Conservation (phyloP, 208 protist genomes). For the Naegleria fowleri region DNA sequence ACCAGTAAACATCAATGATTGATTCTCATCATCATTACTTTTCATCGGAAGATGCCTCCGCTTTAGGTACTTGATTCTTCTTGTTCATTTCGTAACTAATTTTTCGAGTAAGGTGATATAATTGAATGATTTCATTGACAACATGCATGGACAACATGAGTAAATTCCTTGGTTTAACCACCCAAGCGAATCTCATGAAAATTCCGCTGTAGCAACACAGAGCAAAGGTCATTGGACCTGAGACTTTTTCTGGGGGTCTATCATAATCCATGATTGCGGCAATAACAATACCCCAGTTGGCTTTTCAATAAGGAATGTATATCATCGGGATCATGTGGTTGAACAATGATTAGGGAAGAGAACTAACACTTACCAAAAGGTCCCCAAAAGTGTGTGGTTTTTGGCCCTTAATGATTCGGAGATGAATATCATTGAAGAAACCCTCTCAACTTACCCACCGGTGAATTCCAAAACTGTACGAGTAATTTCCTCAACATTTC, state of each 20-base stretch:
- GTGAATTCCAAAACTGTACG: too few species aligned
- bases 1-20: too few species aligned
- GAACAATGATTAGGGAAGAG: background rate
- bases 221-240: conserved; percentile 25
- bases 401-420: conserved; percentile 21
- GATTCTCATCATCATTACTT: too few species aligned
- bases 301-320: background rate
- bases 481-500: too few species aligned
- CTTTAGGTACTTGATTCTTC: background rate
- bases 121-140: conserved; percentile 28
- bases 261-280: conserved; percentile 23
- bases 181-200: conserved; percentile 41
- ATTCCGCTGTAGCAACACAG: conserved; percentile 34
- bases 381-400: conserved; percentile 44
- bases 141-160: conserved; percentile 37
- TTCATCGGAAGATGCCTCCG: too few species aligned
- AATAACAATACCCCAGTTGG: conserved; percentile 37
- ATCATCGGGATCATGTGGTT: too few species aligned
- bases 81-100: conserved; percentile 30
- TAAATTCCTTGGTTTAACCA: conserved; percentile 35
- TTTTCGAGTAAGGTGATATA: conserved; percentile 24
- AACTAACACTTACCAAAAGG: conserved; percentile 25
- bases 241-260: conserved; percentile 29
- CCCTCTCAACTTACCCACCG: too few species aligned
- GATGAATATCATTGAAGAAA: too few species aligned